Evolutionary conservation across 805 yeast species (phyloP).

Genomic region (Metschnikowia baotianmanensis): DNA sequence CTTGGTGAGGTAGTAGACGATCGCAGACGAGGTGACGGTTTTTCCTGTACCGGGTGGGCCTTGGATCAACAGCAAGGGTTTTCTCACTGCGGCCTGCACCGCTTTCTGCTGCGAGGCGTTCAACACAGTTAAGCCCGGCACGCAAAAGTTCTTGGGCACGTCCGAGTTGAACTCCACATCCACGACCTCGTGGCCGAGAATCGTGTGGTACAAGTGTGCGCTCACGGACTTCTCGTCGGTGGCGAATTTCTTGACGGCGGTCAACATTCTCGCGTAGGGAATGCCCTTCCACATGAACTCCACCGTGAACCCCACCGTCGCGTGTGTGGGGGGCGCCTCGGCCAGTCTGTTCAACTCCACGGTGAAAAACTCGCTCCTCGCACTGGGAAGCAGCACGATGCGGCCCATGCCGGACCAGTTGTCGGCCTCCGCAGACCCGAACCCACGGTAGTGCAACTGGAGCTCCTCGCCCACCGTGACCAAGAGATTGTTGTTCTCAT

Average conservation of each 20-base stretch:
- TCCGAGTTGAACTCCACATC: conserved; percentile 58
- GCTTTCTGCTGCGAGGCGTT: conserved; percentile 81
- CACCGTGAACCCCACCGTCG: conserved; percentile 68
- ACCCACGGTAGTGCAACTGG: conserved; percentile 50
- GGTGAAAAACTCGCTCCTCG: conserved; percentile 59
- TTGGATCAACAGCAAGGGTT: conserved; percentile 40
- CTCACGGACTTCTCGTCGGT: conserved; percentile 64
- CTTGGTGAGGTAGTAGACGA: conserved; percentile 70
- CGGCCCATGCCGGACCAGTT: conserved; percentile 76
- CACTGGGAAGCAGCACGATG: conserved; percentile 68
- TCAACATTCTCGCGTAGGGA: conserved; percentile 80
- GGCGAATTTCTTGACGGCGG: conserved; percentile 72
- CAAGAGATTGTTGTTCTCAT: conserved; percentile 62
- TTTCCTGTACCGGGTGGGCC: conserved; percentile 96
- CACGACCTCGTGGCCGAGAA: conserved; percentile 76
- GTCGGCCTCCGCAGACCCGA: conserved; percentile 48
- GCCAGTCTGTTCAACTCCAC: conserved; percentile 54
- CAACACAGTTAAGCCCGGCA: conserved; percentile 60
- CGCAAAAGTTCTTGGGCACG: conserved; percentile 61
- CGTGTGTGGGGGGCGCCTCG: conserved; percentile 54
- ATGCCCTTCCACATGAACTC: conserved; percentile 90
- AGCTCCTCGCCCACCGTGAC: conserved; percentile 86
- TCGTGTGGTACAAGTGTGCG: conserved; percentile 69
- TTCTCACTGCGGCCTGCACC: conserved; percentile 36
- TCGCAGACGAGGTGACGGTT: conserved; percentile 89